phyloP scores from a whole-genome alignment of 106 monocot genomes.

The Dioscorea dumetorum region DNA sequence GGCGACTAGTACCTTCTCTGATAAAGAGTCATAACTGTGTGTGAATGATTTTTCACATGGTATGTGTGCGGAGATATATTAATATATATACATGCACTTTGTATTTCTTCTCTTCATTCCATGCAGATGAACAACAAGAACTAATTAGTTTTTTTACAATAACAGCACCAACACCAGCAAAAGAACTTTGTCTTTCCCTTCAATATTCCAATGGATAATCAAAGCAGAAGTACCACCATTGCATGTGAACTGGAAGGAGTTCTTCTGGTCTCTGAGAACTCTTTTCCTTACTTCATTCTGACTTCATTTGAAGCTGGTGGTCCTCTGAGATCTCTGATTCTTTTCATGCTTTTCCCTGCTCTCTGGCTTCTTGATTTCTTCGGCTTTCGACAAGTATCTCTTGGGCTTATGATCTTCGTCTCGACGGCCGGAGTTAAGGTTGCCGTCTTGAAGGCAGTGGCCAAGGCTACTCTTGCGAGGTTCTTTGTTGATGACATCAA shows the following conservation, averaged over 20 bases:
- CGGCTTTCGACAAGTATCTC: background rate
- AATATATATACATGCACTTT: too few relatives aligned
- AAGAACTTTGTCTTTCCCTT: too few relatives aligned
- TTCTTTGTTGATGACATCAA: conserved; percentile 34
- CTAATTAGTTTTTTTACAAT: too few relatives aligned
- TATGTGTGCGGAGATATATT: too few relatives aligned
- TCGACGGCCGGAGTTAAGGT: conserved; percentile 33
- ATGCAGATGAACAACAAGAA: too few relatives aligned
- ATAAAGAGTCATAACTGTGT: too few relatives aligned
- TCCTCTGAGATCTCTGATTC: conserved; percentile 20
- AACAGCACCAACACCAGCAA: too few relatives aligned
- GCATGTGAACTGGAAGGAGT: conserved; percentile 33
- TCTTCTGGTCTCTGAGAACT: conserved; percentile 33
- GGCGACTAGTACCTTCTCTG: too few relatives aligned
- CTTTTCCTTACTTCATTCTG: conserved; percentile 60
- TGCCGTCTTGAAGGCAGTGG: conserved; percentile 28
- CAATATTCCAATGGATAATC: too few relatives aligned
- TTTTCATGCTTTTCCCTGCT: conserved; percentile 33
- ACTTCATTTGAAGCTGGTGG: conserved; percentile 60
- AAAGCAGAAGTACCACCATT: conserved; percentile 15
- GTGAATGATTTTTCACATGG: too few relatives aligned
- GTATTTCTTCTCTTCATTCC: too few relatives aligned
- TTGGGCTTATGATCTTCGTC: conserved; percentile 36
- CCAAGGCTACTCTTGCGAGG: conserved; percentile 33
- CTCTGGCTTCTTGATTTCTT: conserved; percentile 13